These are phyloP conservation scores for Sporothrix phasma DNA, from an alignment of 2,329 filamentous ascomycete genomes.

Conservation along the genomic window DNA sequence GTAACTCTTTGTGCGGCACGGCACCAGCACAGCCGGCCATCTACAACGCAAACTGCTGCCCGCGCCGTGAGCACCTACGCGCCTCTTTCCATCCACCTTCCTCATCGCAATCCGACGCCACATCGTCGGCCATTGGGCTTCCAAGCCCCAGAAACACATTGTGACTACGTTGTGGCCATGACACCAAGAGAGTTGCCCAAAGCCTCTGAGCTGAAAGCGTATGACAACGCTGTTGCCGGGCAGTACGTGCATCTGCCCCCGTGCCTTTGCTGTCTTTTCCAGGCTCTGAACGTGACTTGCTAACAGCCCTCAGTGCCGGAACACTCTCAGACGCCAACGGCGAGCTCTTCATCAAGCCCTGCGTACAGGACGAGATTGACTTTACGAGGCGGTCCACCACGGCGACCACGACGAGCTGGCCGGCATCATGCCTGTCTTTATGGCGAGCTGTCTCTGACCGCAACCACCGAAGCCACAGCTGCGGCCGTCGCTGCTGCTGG, in stretches of 20 bases:
- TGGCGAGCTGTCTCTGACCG: conserved; percentile 64
- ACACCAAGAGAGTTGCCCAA: conserved; percentile 39
- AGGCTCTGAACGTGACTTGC: not conserved
- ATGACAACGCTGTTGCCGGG: conserved; percentile 69
- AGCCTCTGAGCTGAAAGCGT: conserved; percentile 54
- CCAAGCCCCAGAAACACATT: not conserved
- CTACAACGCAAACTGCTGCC: not conserved
- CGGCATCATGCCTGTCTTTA: conserved; percentile 72
- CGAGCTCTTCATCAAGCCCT: conserved; percentile 87
- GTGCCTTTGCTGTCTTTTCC: conserved; percentile 31
- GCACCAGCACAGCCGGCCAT: too few species aligned
- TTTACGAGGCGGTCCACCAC: conserved; percentile 64
- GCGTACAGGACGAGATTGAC: conserved; percentile 70
- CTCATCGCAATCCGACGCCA: not conserved
- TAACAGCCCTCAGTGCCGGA: conserved; percentile 59
- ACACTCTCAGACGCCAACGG: conserved; percentile 78
- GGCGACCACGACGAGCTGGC: conserved; percentile 61
- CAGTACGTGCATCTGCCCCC: conserved; percentile 52
- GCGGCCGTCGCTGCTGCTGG: conserved; percentile 33
- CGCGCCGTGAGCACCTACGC: not conserved
- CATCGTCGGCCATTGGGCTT: not conserved
- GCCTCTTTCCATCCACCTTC: not conserved
- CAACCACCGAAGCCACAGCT: conserved; percentile 41
- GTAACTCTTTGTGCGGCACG: not conserved
- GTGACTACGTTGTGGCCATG: conserved; percentile 19